Conservation (phyloP, 2,329 filamentous ascomycete species). For the Aspergillus sergii region DNA sequence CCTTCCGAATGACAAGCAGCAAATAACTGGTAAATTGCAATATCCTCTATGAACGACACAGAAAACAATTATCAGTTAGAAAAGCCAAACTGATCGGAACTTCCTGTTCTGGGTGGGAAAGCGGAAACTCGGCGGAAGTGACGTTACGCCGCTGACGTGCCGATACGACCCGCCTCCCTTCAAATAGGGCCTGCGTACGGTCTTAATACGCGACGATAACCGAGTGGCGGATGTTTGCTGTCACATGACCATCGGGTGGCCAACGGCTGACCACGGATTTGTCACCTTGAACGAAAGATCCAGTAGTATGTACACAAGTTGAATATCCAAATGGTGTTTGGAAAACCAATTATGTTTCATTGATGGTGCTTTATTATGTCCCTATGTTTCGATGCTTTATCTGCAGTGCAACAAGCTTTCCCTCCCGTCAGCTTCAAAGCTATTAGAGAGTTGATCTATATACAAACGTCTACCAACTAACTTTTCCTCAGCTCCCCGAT, state of each 20-base stretch:
- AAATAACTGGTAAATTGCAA: neutral
- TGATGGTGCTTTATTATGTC: neutral
- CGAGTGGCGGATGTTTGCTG: slow-evolving; percentile 17
- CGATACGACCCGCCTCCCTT: slow-evolving; percentile 32
- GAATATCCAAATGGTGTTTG: neutral
- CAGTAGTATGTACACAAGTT: neutral
- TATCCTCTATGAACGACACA: slow-evolving; percentile 7
- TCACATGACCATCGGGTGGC: slow-evolving; percentile 10
- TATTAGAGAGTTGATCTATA: neutral
- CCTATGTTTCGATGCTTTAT: neutral
- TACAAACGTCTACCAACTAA: neutral
- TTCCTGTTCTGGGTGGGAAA: slow-evolving; percentile 16
- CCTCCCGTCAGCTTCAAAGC: neutral
- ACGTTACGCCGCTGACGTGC: slow-evolving; percentile 33
- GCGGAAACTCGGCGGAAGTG: slow-evolving; percentile 17
- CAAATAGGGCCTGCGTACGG: slow-evolving; percentile 15
- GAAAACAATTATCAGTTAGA: slow-evolving; percentile 8
- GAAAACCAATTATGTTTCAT: neutral
- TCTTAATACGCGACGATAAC: slow-evolving; percentile 22
- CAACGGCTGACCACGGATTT: slow-evolving; percentile 14
- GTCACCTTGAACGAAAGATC: slow-evolving; percentile 1
- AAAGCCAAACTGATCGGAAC: slow-evolving; percentile 15
- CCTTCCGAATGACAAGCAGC: neutral
- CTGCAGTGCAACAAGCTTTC: neutral
- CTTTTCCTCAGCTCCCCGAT: neutral